These are phyloP conservation scores for Bocquillonia castaneifolia DNA, from an alignment of 441 rosid species.

Conservation along the genomic window DNA sequence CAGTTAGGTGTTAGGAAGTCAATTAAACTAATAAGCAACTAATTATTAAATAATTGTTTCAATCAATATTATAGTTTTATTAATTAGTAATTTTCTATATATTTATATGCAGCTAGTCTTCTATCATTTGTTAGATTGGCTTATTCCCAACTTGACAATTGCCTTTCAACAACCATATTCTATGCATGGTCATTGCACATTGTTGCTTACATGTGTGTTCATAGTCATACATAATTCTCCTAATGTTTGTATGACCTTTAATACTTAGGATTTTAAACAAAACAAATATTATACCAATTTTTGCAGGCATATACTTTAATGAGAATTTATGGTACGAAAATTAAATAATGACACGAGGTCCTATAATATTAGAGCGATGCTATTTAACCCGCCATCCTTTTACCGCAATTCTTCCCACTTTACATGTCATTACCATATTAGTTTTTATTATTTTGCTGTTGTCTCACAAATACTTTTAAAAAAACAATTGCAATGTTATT, in stretches of 20 bases:
- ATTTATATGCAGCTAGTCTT: background rate
- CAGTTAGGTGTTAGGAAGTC: background rate
- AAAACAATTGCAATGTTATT: too few species aligned
- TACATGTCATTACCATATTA: too few species aligned
- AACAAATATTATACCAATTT: background rate
- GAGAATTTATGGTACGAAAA: background rate
- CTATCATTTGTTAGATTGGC: constrained; percentile 16
- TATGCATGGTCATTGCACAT: constrained; percentile 6
- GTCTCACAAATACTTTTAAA: too few species aligned
- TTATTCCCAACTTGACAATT: constrained; percentile 10
- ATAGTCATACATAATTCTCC: background rate
- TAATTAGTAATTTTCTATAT: background rate
- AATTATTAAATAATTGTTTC: background rate
- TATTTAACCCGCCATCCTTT: too few species aligned
- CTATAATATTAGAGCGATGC: background rate
- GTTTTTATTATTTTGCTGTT: too few species aligned
- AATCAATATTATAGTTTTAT: background rate
- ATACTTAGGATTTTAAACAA: background rate
- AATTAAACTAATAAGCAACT: background rate
- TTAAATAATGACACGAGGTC: background rate
- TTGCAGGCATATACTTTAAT: background rate
- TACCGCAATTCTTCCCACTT: too few species aligned
- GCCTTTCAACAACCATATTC: constrained; percentile 19
- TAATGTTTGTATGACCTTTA: background rate
- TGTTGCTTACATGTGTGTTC: background rate